phyloP scores from a whole-genome alignment of 2,329 filamentous ascomycete genomes.

The Xylaria sp. region DNA sequence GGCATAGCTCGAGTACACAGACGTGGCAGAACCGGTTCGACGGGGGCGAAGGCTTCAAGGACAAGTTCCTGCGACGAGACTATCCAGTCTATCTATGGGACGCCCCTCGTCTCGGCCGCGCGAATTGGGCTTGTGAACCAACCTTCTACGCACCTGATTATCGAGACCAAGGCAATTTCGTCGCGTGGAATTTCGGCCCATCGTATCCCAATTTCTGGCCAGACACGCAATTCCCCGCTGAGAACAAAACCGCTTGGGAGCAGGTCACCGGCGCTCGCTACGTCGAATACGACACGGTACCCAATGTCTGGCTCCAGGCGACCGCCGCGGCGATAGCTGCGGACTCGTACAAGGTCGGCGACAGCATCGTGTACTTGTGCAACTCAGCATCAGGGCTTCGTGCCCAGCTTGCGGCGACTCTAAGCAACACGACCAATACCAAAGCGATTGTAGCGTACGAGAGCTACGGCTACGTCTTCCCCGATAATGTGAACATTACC shows the following conservation, averaged over 20 bases:
- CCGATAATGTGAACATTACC: conserved; percentile 44
- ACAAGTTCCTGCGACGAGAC: conserved; percentile 52
- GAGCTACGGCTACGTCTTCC: conserved; percentile 43
- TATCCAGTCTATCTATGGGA: conserved; percentile 55
- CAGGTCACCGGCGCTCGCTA: conserved; percentile 51
- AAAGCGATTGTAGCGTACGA: conserved; percentile 51
- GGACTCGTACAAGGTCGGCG: conserved; percentile 48
- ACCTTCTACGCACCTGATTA: conserved; percentile 48
- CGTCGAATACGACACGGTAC: conserved; percentile 49
- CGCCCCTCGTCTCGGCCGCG: conserved; percentile 51
- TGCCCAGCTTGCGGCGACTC: conserved; percentile 49
- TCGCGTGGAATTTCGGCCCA: conserved; percentile 52
- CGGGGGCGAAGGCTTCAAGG: conserved; percentile 54
- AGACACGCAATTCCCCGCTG: conserved; percentile 50
- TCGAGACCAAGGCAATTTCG: conserved; percentile 51
- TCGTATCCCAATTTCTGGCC: conserved; percentile 48
- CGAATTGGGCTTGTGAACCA: conserved; percentile 52
- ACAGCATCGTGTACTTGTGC: conserved; percentile 50
- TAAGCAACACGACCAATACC: conserved; percentile 51
- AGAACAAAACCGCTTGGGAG: conserved; percentile 49
- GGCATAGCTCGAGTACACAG: conserved; percentile 53
- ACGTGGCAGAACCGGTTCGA: conserved; percentile 53
- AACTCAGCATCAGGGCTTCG: conserved; percentile 52
- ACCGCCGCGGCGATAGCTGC: conserved; percentile 50
- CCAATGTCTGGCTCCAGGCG: conserved; percentile 50